A percentile compares a stretch with the other conserved stretches of the same genome.
phyloP scores from a whole-genome alignment of 805 yeast species.

The Torulaspora franciscae region DNA sequence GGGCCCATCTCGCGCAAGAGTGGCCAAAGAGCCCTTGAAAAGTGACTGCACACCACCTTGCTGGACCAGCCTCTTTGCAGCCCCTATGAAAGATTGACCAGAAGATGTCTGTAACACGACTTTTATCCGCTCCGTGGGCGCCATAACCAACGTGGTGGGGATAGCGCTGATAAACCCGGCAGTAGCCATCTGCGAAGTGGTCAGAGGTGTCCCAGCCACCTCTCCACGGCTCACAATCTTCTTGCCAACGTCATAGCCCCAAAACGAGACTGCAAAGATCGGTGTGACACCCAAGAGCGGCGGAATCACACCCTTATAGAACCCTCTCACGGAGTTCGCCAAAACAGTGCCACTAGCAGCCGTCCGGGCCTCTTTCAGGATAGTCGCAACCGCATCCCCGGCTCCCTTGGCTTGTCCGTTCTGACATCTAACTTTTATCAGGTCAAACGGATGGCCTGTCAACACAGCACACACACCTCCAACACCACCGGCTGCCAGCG shows the following conservation, averaged over 20 bases:
- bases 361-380: conserved; percentile 69
- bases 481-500: conserved; percentile 89
- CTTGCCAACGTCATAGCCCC: conserved; percentile 97
- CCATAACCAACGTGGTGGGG: conserved; percentile 94
- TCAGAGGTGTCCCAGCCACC: conserved; percentile 33
- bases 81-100: conserved; percentile 34
- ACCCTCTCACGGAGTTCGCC: conserved; percentile 44
- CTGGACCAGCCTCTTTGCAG: conserved; percentile 61
- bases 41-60: conserved; percentile 82
- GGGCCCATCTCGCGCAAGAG: conserved; percentile 95
- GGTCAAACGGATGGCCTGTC: conserved; percentile 95
- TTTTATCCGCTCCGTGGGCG: conserved; percentile 94
- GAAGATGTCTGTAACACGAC: conserved; percentile 82
- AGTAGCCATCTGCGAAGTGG: conserved; percentile 68
- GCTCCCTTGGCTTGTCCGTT: conserved; percentile 62
- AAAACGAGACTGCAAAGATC: conserved; percentile 95
- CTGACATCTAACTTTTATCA: conserved; percentile 86
- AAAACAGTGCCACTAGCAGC: conserved; percentile 15
- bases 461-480: conserved; percentile 95
- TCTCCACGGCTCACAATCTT: conserved; percentile 47
- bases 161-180: conserved; percentile 95
- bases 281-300: conserved; percentile 97
- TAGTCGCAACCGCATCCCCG: conserved; percentile 60
- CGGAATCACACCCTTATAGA: conserved; percentile 90
- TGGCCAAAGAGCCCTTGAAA: conserved; percentile 87